Evolutionary conservation across 2,329 filamentous ascomycete species (phyloP).

Genomic region (Ceratocystiopsis minuta): DNA sequence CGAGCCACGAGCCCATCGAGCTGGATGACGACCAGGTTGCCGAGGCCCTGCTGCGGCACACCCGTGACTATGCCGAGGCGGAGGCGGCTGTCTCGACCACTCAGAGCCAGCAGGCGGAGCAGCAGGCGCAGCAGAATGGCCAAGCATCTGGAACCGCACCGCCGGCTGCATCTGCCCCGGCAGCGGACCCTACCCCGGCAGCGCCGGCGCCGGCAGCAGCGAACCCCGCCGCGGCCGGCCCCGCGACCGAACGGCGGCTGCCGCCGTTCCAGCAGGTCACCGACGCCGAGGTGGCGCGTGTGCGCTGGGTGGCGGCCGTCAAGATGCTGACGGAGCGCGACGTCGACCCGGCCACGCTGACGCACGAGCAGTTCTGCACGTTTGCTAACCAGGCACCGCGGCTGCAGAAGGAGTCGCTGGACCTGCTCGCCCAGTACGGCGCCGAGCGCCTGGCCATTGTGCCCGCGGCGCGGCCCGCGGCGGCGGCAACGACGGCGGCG

Average conservation of each 20-base stretch:
- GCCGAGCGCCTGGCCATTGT: slow-evolving; percentile 39
- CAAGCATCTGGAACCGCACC: background rate
- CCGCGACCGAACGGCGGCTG: background rate
- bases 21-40: slow-evolving; percentile 2
- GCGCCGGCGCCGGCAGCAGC: too few species aligned
- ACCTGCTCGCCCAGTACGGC: slow-evolving; percentile 38
- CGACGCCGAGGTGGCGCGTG: slow-evolving; percentile 4
- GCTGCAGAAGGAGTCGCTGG: slow-evolving; percentile 34
- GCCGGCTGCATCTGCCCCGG: too few species aligned
- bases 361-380: slow-evolving; percentile 37
- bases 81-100: background rate
- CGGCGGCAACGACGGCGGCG: slow-evolving; percentile 8
- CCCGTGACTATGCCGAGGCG: slow-evolving; percentile 1
- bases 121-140: too few species aligned
- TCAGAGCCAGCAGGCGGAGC: too few species aligned
- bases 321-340: slow-evolving; percentile 26
- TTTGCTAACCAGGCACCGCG: slow-evolving; percentile 41
- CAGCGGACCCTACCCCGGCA: too few species aligned
- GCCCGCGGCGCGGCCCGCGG: slow-evolving; percentile 23
- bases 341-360: slow-evolving; percentile 34
- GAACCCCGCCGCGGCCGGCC: background rate
- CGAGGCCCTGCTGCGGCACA: slow-evolving; percentile 4
- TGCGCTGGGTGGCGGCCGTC: slow-evolving; percentile 14
- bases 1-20: background rate
- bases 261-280: slow-evolving; percentile 5